phyloP scores from a whole-genome alignment of 108 stramenopile species.

The Epipyxis sp. region DNA sequence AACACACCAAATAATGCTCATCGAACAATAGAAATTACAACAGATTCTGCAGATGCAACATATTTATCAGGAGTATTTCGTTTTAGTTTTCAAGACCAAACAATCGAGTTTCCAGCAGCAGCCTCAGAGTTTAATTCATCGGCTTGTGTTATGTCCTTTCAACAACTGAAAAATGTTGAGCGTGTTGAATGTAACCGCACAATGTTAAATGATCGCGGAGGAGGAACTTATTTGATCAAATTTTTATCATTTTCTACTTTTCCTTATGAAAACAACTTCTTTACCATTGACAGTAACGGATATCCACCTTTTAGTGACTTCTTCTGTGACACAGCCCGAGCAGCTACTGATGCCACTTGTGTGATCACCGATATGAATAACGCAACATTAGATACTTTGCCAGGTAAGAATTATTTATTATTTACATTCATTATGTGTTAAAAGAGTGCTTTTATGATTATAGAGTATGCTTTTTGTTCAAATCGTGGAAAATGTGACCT shows the following conservation, averaged over 20 bases:
- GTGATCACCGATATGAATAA: neutral
- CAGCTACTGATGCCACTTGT: neutral
- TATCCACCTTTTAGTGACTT: conserved; percentile 2
- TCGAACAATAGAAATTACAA: conserved; percentile 8
- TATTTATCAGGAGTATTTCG: neutral
- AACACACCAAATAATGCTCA: neutral
- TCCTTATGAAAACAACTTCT: conserved; percentile 18
- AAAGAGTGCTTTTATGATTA: too few species aligned
- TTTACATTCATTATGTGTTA: too few species aligned
- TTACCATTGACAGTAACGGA: neutral
- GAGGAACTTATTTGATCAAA: neutral
- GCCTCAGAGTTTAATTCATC: neutral
- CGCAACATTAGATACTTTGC: neutral
- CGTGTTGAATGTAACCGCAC: neutral
- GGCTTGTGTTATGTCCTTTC: conserved; percentile 6
- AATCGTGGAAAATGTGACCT: conserved; percentile 24
- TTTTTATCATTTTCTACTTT: neutral
- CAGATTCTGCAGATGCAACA: too few species aligned
- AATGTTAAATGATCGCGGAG: neutral
- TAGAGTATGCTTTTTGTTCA: conserved; percentile 25
- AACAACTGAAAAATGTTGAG: neutral
- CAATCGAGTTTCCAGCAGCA: neutral
- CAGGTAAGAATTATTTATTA: too few species aligned
- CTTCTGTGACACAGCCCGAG: neutral
- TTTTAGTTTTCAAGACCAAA: conserved; percentile 10